Percentiles rank a stretch among this genome's conserved stretches.
Evolutionary conservation across 352 stramenopile genomes (phyloP).

Genomic region (Pythium insidiosum): DNA sequence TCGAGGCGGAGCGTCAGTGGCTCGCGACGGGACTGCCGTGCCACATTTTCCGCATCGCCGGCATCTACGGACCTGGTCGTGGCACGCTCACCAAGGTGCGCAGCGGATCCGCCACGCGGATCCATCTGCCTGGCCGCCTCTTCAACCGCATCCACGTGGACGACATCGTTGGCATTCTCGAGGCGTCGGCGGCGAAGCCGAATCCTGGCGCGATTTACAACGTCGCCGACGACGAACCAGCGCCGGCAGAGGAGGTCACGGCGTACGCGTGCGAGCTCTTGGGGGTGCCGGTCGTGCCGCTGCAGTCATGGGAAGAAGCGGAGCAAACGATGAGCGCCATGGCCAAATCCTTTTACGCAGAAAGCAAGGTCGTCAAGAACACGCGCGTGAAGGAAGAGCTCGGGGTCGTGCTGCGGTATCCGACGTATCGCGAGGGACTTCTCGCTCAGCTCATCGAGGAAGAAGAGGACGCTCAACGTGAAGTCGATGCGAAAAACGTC

Average conservation of each 20-base stretch:
- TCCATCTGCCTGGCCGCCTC: conserved; percentile 62
- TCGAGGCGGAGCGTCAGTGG: conserved; percentile 73
- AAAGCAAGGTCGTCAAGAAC: conserved; percentile 80
- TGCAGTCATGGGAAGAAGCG: conserved; percentile 66
- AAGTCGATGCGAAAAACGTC: not conserved
- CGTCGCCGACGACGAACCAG: conserved; percentile 84
- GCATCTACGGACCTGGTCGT: conserved; percentile 87
- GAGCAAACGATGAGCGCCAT: conserved; percentile 77
- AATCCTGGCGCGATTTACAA: conserved; percentile 81
- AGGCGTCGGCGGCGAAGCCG: conserved; percentile 55
- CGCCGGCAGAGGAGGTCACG: conserved; percentile 69
- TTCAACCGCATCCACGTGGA: conserved; percentile 90
- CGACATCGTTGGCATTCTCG: conserved; percentile 80
- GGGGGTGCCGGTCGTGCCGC: conserved; percentile 29
- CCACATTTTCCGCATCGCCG: conserved; percentile 87
- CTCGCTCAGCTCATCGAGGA: conserved; percentile 75
- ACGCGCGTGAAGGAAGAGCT: conserved; percentile 67
- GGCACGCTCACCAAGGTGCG: conserved; percentile 78
- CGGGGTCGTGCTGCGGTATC: conserved; percentile 57
- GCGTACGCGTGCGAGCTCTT: conserved; percentile 74
- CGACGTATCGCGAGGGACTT: conserved; percentile 77
- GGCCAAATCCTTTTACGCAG: conserved; percentile 80
- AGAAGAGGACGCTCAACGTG: conserved; percentile 16
- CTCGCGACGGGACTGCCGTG: conserved; percentile 49
- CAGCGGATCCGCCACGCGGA: conserved; percentile 47